Conservation (phyloP, 140 eudicot genomes). For the Erigeron philadelphicus region DNA sequence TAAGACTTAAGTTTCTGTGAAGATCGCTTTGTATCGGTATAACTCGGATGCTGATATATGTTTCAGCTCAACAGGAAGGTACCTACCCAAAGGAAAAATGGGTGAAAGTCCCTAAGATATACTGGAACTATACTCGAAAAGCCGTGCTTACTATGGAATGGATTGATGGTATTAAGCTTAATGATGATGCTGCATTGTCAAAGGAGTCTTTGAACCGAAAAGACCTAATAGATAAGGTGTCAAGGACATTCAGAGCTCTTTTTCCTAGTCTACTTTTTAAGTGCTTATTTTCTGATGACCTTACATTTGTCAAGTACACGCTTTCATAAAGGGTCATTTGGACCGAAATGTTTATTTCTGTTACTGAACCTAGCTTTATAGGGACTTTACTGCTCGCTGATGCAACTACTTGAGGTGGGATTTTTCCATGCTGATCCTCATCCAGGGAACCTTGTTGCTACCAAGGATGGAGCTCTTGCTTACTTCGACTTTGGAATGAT, state of each 20-base stretch:
- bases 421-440: constrained; percentile 99
- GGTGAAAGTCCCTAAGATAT: constrained; percentile 84
- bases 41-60: background rate
- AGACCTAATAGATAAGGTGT: constrained; percentile 80
- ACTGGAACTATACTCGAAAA: constrained; percentile 85
- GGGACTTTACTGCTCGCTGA: constrained; percentile 87
- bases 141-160: constrained; percentile 98
- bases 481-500: constrained; percentile 98
- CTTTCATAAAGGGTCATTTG: constrained; percentile 12
- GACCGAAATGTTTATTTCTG: constrained; percentile 15
- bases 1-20: background rate
- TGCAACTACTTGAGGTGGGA: constrained; percentile 92
- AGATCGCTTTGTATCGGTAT: background rate
- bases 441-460: constrained; percentile 95
- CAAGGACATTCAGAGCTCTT: background rate
- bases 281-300: background rate
- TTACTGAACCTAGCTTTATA: constrained; percentile 29
- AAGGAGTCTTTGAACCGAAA: constrained; percentile 57
- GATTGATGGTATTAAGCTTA: constrained; percentile 91
- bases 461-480: constrained; percentile 76
- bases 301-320: background rate
- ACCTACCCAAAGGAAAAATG: constrained; percentile 28
- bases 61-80: constrained; percentile 29
- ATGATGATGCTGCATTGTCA: constrained; percentile 53
- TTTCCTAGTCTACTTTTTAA: background rate